Evolutionary conservation across 768 basidiomycete genomes (phyloP).

Genomic region (Russula foetens): DNA sequence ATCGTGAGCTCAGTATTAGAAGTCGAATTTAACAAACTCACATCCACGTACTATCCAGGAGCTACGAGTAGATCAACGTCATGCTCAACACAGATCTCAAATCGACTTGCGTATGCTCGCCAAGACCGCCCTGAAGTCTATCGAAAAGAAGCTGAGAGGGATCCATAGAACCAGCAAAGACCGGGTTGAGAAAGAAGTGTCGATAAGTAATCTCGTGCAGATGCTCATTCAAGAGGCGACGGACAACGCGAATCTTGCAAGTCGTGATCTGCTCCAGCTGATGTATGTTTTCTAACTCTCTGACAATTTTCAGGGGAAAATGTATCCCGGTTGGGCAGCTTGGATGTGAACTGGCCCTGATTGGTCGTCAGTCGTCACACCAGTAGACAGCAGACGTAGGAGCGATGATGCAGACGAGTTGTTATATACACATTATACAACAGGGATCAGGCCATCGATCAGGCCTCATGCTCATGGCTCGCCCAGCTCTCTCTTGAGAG

Average conservation of each 20-base stretch:
- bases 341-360: slow-evolving; percentile 44
- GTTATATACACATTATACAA: slow-evolving; percentile 3
- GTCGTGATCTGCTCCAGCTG: slow-evolving; percentile 19
- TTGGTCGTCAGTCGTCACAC: neutral
- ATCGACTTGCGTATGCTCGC: slow-evolving; percentile 60
- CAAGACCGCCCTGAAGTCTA: slow-evolving; percentile 67
- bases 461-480: slow-evolving; percentile 13
- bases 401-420: neutral
- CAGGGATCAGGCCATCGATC: too few relatives aligned
- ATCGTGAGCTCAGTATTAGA: slow-evolving; percentile 35
- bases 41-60: slow-evolving; percentile 13
- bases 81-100: slow-evolving; percentile 7
- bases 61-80: slow-evolving; percentile 10
- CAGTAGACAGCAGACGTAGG: neutral
- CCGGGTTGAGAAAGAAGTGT: slow-evolving; percentile 37
- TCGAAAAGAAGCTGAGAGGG: slow-evolving; percentile 77
- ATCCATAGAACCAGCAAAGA: slow-evolving; percentile 40
- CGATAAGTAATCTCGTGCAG: slow-evolving; percentile 85
- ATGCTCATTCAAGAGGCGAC: slow-evolving; percentile 86
- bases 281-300: slow-evolving; percentile 18
- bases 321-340: slow-evolving; percentile 91
- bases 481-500: slow-evolving; percentile 48
- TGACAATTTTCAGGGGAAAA: slow-evolving; percentile 48
- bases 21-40: neutral
- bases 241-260: slow-evolving; percentile 58